Conservation (phyloP, 495 filamentous ascomycete genomes). For the Sporormia fimetaria region DNA sequence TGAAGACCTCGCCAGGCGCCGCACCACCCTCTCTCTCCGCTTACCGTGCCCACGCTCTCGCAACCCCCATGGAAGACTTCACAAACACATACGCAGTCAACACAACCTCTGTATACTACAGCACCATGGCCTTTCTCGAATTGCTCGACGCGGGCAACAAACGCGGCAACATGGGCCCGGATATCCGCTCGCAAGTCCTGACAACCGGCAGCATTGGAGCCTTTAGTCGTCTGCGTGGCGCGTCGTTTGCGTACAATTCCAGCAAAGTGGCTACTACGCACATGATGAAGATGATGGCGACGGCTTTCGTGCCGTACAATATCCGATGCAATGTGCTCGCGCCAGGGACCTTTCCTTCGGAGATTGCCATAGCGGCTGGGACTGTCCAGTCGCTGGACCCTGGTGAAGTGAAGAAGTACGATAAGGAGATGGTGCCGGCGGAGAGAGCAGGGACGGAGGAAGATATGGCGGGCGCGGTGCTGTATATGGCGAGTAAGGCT, state of each 20-base stretch:
- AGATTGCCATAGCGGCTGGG: slow-evolving; percentile 24
- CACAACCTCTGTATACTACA: slow-evolving; percentile 50
- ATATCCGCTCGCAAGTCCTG: slow-evolving; percentile 50
- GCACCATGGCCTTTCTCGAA: slow-evolving; percentile 50
- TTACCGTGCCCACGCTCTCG: slow-evolving; percentile 42
- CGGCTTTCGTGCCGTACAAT: slow-evolving; percentile 42
- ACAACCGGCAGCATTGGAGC: slow-evolving; percentile 52
- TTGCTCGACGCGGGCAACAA: slow-evolving; percentile 53
- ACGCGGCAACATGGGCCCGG: slow-evolving; percentile 34
- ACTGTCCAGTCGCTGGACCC: slow-evolving; percentile 18
- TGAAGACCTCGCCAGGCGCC: slow-evolving; percentile 23
- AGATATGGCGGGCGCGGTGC: slow-evolving; percentile 32
- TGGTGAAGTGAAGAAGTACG: slow-evolving; percentile 20
- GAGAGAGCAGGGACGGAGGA: slow-evolving; percentile 28
- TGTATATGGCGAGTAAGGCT: slow-evolving; percentile 30
- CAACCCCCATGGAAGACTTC: slow-evolving; percentile 46
- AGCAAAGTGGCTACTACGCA: slow-evolving; percentile 56
- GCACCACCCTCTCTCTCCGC: slow-evolving; percentile 39
- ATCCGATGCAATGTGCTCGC: slow-evolving; percentile 57
- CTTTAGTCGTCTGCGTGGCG: slow-evolving; percentile 45
- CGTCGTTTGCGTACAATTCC: slow-evolving; percentile 50
- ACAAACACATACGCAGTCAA: slow-evolving; percentile 49
- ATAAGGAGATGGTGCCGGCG: slow-evolving; percentile 26
- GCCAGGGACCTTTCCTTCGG: slow-evolving; percentile 41
- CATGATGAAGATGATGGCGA: slow-evolving; percentile 51